Percentiles rank a stretch among this genome's conserved stretches.
Evolutionary conservation across 495 filamentous ascomycete genomes (phyloP).

Genomic region (Wilcoxina mikolae): DNA sequence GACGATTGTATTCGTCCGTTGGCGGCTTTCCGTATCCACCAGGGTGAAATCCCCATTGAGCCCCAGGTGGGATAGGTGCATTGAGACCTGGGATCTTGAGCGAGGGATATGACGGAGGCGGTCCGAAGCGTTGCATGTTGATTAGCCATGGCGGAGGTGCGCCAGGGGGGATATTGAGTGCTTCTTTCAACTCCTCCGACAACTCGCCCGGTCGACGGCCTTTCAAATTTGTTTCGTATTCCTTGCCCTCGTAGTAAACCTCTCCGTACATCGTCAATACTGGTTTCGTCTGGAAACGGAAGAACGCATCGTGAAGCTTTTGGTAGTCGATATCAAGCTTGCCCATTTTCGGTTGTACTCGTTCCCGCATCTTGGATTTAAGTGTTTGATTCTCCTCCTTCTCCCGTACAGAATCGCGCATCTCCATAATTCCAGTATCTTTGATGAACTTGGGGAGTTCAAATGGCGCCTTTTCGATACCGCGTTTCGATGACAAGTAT

Average conservation of each 20-base stretch:
- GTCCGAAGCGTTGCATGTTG: constrained; percentile 85
- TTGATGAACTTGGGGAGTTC: constrained; percentile 91
- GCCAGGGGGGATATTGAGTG: constrained; percentile 83
- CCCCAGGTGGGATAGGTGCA: constrained; percentile 88
- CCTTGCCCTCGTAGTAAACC: constrained; percentile 97
- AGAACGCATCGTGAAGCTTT: constrained; percentile 95
- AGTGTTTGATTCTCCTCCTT: constrained; percentile 81
- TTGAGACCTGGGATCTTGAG: constrained; percentile 90
- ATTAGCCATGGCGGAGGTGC: constrained; percentile 95
- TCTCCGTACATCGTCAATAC: constrained; percentile 88
- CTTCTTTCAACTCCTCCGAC: constrained; percentile 79
- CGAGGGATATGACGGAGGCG: constrained; percentile 81
- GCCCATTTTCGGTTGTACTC: constrained; percentile 92
- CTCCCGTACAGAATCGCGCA: constrained; percentile 90
- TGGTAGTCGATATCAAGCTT: constrained; percentile 97
- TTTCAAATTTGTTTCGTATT: constrained; percentile 86
- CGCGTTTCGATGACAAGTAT: constrained; percentile 88
- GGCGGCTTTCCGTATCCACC: constrained; percentile 95
- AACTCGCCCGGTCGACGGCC: constrained; percentile 82
- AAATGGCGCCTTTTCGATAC: constrained; percentile 89
- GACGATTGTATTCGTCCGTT: constrained; percentile 76
- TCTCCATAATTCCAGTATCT: constrained; percentile 92
- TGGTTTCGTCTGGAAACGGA: constrained; percentile 91
- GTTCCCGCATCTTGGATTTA: constrained; percentile 89
- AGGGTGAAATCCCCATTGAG: constrained; percentile 85